These are phyloP conservation scores for Arbutus unedo DNA, from an alignment of 148 eudicot genomes.

Conservation along the genomic window DNA sequence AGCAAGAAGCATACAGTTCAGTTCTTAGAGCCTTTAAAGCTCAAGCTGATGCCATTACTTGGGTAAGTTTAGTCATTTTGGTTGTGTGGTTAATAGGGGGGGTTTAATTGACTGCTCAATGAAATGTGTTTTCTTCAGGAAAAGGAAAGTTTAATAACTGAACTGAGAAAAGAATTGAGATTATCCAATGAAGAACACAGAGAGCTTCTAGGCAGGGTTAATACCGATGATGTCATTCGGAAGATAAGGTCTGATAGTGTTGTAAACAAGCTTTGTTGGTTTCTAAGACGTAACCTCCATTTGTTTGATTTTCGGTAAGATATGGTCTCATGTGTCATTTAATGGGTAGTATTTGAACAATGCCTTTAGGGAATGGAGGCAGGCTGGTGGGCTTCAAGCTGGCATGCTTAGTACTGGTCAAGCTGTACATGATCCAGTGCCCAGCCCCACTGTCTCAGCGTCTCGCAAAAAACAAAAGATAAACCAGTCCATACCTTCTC, in stretches of 20 bases:
- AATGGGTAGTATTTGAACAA: constrained; percentile 20
- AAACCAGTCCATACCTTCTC: constrained; percentile 57
- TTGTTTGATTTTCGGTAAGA: neutral
- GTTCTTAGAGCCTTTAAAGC: constrained; percentile 74
- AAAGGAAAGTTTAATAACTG: constrained; percentile 82
- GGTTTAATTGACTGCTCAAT: constrained; percentile 27
- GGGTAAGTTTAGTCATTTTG: constrained; percentile 37
- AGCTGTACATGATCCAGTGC: constrained; percentile 59
- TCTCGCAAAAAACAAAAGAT: constrained; percentile 78
- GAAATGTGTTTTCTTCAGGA: constrained; percentile 47
- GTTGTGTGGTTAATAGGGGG: constrained; percentile 10
- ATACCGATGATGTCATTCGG: constrained; percentile 70
- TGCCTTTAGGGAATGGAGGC: constrained; percentile 82
- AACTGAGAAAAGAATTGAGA: constrained; percentile 87
- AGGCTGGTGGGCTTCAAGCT: constrained; percentile 66
- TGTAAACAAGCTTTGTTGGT: constrained; percentile 8
- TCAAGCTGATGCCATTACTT: constrained; percentile 74
- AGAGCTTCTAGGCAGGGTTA: constrained; percentile 74
- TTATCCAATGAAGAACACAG: constrained; percentile 93
- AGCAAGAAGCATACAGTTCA: constrained; percentile 67
- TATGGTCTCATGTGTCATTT: constrained; percentile 30
- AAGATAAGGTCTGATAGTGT: constrained; percentile 63
- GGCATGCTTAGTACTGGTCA: constrained; percentile 54
- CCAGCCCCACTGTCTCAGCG: constrained; percentile 83
- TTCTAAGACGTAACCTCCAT: neutral